These are phyloP conservation scores for Flaveria brownii DNA, from an alignment of 129 eudicot species.

Conservation along the genomic window DNA sequence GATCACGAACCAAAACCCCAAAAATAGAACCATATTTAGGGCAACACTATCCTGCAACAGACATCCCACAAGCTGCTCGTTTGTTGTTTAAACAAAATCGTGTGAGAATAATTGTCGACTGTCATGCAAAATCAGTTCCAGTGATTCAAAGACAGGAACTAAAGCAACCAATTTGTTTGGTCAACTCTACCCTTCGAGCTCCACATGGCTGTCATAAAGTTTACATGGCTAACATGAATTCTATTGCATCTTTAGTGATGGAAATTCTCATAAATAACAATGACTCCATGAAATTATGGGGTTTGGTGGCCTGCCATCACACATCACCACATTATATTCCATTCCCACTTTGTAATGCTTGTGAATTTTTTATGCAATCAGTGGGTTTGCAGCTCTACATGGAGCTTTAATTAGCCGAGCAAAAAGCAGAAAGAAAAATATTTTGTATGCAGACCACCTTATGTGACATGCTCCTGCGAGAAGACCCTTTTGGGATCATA, in stretches of 20 bases:
- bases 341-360: slow-evolving; percentile 69
- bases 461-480: slow-evolving; percentile 73
- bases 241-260: slow-evolving; percentile 61
- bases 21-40: slow-evolving; percentile 63
- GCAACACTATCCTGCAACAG: slow-evolving; percentile 71
- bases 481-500: slow-evolving; percentile 55
- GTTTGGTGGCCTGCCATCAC: slow-evolving; percentile 74
- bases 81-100: slow-evolving; percentile 73
- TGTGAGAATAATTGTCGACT: slow-evolving; percentile 68
- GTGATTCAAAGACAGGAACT: slow-evolving; percentile 49
- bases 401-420: slow-evolving; percentile 71
- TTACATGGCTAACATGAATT: slow-evolving; percentile 75
- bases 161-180: slow-evolving; percentile 58
- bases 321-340: slow-evolving; percentile 54
- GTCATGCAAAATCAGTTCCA: slow-evolving; percentile 44
- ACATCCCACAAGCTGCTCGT: slow-evolving; percentile 75
- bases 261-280: slow-evolving; percentile 54
- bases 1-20: no score
- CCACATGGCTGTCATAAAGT: slow-evolving; percentile 60
- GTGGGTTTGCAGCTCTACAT: slow-evolving; percentile 60
- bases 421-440: slow-evolving; percentile 51
- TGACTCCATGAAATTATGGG: slow-evolving; percentile 67
- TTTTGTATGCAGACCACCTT: slow-evolving; percentile 57
- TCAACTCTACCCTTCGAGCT: slow-evolving; percentile 68
- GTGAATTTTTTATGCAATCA: slow-evolving; percentile 69